Conservation (phyloP, 306 rosid species). For the Neltuma alba region DNA sequence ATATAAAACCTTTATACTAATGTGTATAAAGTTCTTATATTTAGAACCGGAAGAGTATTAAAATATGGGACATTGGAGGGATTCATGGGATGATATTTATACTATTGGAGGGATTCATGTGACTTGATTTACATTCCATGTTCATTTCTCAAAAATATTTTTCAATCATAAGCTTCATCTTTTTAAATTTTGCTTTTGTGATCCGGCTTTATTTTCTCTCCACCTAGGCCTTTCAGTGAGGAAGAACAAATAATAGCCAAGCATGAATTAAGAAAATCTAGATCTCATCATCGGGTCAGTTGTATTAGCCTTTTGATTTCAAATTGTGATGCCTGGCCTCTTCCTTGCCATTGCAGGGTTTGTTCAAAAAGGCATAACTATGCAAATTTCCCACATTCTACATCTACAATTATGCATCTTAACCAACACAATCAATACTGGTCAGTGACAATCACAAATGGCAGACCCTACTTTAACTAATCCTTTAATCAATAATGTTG, state of each 20-base stretch:
- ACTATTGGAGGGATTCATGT: no score
- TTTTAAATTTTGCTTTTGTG: not conserved
- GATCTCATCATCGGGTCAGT: not conserved
- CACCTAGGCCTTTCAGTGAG: not conserved
- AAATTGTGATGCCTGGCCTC: not conserved
- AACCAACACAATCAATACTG: not conserved
- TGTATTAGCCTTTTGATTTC: not conserved
- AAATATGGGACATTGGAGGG: no score
- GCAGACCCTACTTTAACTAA: slow-evolving; percentile 8
- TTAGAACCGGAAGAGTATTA: no score
- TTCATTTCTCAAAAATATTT: not conserved
- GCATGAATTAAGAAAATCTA: not conserved
- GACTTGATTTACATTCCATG: not conserved
- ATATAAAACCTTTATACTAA: no score
- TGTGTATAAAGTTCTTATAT: no score
- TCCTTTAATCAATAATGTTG: slow-evolving; percentile 7
- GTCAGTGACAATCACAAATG: not conserved
- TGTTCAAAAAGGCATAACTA: not conserved
- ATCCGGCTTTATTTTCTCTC: not conserved
- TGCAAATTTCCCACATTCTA: not conserved
- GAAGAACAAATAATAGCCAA: not conserved
- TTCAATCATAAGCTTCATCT: not conserved
- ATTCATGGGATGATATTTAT: no score
- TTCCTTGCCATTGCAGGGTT: not conserved
- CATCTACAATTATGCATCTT: slow-evolving; percentile 24